Base-by-base conservation (phyloP, 345 rosid species). In the Citrus sp. region DNA sequence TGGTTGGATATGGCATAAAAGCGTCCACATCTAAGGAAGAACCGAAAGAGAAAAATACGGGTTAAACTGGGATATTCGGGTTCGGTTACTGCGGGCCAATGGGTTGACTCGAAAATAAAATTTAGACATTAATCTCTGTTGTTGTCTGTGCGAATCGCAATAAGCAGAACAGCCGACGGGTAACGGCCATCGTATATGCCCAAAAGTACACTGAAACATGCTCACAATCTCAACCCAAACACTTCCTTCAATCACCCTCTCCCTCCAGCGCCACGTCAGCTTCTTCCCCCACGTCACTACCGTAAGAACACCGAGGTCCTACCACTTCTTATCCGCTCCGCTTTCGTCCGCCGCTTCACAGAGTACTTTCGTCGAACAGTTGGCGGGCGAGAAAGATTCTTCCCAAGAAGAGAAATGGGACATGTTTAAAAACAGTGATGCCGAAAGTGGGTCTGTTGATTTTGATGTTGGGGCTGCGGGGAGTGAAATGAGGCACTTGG, bases 301-400 rank as follows among this genome's bases (percentile, higher is more conserved):
- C 16, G 24, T 60, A 54, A 55, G 65, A 22, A 49, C 70, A 73
- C 40, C 75, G 55, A 68, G 25, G 21, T 34, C 62, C 49, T 67
- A 46, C 62, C 72, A 9, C 68, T 16, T 65, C 65, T 24, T 61
- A 4, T 68, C 22, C 28, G 38, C 19, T 35, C 74, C 9, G 46
- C 56, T 54, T 1, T 10, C 9, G 30, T 68, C 77, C 24, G 61
- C 87, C 62, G 7, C 79, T 54, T 55, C 85, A 69, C 67, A 70
- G 70, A 73, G 87, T 62, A 80, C 85, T 88, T 90, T 86, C 82
- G 83, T 87, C 89, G 88, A 87, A 77, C 91, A 88, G 55, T 12
- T 86, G 78, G 76, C 77, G 27, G 71, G 75, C 77, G 72, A 75
- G 7, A 78, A 68, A 40, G 65, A 40, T 16, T 49, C 76, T 51